Evolutionary conservation across 108 stramenopile genomes (phyloP), one percentile per base, ranked within the genome.

Genomic region (Fragilariopsis cylindrus): DNA sequence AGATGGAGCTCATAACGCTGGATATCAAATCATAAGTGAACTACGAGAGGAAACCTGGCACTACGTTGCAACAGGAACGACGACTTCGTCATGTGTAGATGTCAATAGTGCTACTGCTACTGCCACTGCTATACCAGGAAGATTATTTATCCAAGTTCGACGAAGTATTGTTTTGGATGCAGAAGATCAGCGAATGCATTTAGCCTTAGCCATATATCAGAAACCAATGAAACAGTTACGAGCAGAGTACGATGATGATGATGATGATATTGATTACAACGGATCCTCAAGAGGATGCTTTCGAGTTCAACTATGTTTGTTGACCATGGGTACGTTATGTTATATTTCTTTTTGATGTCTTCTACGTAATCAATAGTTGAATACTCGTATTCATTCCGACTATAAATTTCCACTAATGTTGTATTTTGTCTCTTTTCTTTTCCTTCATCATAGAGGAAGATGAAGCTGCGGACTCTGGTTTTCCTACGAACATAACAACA

Each of bases 151-250:
- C 7, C 64, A 80, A 50, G 60, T 90, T 18, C 78, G 87, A 48
- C 65, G 87, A 56, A 84, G 67, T 63, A 84, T 87, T 48, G 77
- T 87, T 11, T 60, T 90, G 72, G 87, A 88, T 62, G 85, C 75
- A 0, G 57, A 71, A 15, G 85, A 88, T 82, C 83, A 79, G 63
- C 60, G 84, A 18, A 84, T 81, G 80, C 87, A 85, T 62, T 48
- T 88, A 19, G 82, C 84, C 2, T 50, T 88, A 62, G 77, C 65
- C 2, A 19, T 87, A 15, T 77, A 65, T 19, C 65, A 73, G 18
- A 62, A 18, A 9, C 74, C 77, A 2, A 40, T n/a, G 7, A 67
- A 43, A 3, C 53, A 11, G 19, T 5, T 13, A 16, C 40, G 5
- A 44, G 62, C 13, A 45, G 43, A 63, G 0, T 42, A n/a, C 5